These are phyloP conservation scores for Porpolomopsis calyptriformis DNA, from an alignment of 768 basidiomycete genomes.

Conservation along the genomic window DNA sequence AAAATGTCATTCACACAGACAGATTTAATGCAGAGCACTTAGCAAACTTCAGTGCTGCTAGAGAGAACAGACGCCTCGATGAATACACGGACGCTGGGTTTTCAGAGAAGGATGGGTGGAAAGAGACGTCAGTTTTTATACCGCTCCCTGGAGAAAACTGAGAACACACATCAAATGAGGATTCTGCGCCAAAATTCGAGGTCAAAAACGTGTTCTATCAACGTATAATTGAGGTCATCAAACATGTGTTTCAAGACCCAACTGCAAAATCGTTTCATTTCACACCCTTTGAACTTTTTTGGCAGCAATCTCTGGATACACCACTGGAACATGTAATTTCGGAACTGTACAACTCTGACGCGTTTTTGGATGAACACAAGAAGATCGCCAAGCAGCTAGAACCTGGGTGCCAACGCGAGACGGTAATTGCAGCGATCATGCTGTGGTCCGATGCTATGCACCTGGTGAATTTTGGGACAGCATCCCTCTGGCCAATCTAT, in stretches of 20 bases:
- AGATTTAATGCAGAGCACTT: conserved; percentile 18
- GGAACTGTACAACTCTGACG: conserved; percentile 14
- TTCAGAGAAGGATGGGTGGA: conserved; percentile 13
- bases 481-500: conserved; percentile 26
- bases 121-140: conserved; percentile 14
- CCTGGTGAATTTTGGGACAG: conserved; percentile 18
- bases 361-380: conserved; percentile 12
- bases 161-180: conserved; percentile 15
- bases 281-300: conserved; percentile 13
- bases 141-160: conserved; percentile 13
- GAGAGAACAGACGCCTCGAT: conserved; percentile 13
- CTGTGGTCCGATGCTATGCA: conserved; percentile 21
- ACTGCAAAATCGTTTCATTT: conserved; percentile 8
- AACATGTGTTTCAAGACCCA: conserved; percentile 10
- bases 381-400: conserved; percentile 8
- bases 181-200: conserved; percentile 18
- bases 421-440: conserved; percentile 18
- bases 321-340: conserved; percentile 3
- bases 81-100: not conserved
- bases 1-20: conserved; percentile 15
- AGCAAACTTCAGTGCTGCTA: conserved; percentile 11
- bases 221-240: conserved; percentile 14
- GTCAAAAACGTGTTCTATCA: conserved; percentile 21
- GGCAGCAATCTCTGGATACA: conserved; percentile 7
- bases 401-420: conserved; percentile 14